Evolutionary conservation across 495 filamentous ascomycete species (phyloP), one percentile per base, ranked within the genome.

Genomic region (Pyronema omphalodes): DNA sequence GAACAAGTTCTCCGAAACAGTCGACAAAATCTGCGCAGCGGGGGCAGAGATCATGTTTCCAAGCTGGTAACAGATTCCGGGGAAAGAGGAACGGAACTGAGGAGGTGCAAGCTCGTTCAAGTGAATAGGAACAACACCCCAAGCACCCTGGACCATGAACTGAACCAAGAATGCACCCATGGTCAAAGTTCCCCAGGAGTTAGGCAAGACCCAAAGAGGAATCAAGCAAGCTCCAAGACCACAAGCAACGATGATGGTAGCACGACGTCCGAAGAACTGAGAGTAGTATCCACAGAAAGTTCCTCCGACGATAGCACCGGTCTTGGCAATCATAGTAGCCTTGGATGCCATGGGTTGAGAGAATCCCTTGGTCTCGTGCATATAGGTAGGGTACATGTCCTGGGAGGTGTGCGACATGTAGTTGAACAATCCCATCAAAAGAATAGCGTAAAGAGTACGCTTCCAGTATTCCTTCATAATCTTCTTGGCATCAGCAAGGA

Each of bases 121-220:
- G 59, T 86, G 83, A 58, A 87, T 82, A 7, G 84, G 84, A 33
- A 86, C 78, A 6, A 86, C 77, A 39, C 84, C 82, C 80, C 79
- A 88, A 0, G 81, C 80, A 7, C 84, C 84, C 60, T 86, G 80
- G 23, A 86, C 74, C 62, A 82, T 85, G 67, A 86, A 86, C 61
- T 88, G 83, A 55, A 85, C 75, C 64, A 83, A 76, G 70, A 88
- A 88, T 17, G 78, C 82, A 1, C 74, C 72, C 4, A 71, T 81
- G 0, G 79, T 81, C 14, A 88, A 73, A 4, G 70, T 63, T 0
- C 67, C 61, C 67, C 78, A 79, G 37, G 63, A 67, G 0, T 68
- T 63, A 3, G 81, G 82, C 6, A 86, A 71, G 53, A 85, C 83
- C 81, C 80, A 86, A 19, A 80, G 77, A 0, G 81, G 81, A 53